Evolutionary conservation across 1,139 yeast species (phyloP).

Genomic region (Magnusiomyces ingens): DNA sequence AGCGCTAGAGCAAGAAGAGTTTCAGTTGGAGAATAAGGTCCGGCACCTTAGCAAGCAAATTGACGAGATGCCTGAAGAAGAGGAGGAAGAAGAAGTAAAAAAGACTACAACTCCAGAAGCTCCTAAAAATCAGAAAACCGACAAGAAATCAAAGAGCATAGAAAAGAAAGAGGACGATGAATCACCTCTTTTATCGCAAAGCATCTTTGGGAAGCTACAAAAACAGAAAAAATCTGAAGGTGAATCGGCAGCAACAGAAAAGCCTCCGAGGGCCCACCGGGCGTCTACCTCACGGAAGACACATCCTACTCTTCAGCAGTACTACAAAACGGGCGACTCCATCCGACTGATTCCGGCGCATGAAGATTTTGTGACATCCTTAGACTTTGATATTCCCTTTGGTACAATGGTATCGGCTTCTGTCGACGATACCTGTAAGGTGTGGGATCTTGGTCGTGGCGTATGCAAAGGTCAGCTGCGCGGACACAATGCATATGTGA

Average conservation of each 20-base stretch:
- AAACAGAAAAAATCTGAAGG: constrained; percentile 10
- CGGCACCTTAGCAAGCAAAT: constrained; percentile 39
- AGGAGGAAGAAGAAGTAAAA: constrained; percentile 9
- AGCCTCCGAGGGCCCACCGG: constrained; percentile 3
- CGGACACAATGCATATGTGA: constrained; percentile 45
- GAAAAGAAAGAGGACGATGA: constrained; percentile 1
- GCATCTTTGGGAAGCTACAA: constrained; percentile 37
- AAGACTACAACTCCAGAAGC: background rate
- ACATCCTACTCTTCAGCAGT: constrained; percentile 55
- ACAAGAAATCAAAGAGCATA: background rate
- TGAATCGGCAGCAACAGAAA: constrained; percentile 7
- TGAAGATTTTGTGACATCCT: constrained; percentile 43
- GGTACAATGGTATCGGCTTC: constrained; percentile 74
- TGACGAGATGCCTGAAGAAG: constrained; percentile 18
- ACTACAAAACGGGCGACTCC: constrained; percentile 50
- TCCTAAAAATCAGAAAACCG: background rate
- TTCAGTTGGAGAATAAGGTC: constrained; percentile 43
- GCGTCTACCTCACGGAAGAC: constrained; percentile 39
- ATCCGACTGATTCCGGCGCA: constrained; percentile 51
- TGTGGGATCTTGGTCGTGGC: constrained; percentile 69
- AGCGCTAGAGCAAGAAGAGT: constrained; percentile 51
- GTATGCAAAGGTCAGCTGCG: constrained; percentile 29
- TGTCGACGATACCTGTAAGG: constrained; percentile 70
- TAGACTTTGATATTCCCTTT: constrained; percentile 65
- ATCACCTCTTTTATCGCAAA: constrained; percentile 30